phyloP scores from a whole-genome alignment of 805 yeast genomes.

The Ogataea degrootiae region DNA sequence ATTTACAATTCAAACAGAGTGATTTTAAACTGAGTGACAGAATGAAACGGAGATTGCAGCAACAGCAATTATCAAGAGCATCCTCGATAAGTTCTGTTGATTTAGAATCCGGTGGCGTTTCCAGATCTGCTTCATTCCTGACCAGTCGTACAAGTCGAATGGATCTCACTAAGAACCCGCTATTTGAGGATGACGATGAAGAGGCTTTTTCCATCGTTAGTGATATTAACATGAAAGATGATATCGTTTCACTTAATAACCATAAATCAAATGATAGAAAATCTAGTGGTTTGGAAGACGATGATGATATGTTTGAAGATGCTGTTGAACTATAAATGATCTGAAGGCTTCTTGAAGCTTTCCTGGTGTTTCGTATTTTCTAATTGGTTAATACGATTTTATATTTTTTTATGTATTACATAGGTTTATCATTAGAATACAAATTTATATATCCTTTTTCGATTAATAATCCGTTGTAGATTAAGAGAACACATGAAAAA shows the following conservation, averaged over 20 bases:
- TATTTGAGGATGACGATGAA: slow-evolving; percentile 13
- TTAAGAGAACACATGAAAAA: no score
- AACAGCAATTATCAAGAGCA: slow-evolving; percentile 14
- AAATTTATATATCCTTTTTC: no score
- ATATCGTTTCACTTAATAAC: background rate
- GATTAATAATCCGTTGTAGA: no score
- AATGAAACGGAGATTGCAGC: slow-evolving; percentile 25
- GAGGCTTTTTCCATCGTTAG: slow-evolving; percentile 6
- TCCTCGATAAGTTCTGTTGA: slow-evolving; percentile 20
- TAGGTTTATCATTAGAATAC: no score
- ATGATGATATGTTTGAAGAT: slow-evolving; percentile 19
- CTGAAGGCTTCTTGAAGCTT: background rate
- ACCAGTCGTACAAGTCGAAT: slow-evolving; percentile 13
- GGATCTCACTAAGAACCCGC: slow-evolving; percentile 12
- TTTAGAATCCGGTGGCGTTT: slow-evolving; percentile 10
- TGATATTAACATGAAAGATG: slow-evolving; percentile 1
- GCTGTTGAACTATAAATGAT: slow-evolving; percentile 13
- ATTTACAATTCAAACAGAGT: slow-evolving; percentile 18
- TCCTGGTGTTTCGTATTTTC: background rate
- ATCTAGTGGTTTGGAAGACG: slow-evolving; percentile 1
- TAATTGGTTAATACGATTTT: background rate
- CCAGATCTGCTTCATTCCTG: slow-evolving; percentile 20
- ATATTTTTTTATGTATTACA: background rate
- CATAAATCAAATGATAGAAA: background rate
- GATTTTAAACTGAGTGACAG: slow-evolving; percentile 28